These are phyloP conservation scores for Xylariaceae sp. DNA, from an alignment of 2,329 filamentous ascomycete genomes.

Conservation along the genomic window DNA sequence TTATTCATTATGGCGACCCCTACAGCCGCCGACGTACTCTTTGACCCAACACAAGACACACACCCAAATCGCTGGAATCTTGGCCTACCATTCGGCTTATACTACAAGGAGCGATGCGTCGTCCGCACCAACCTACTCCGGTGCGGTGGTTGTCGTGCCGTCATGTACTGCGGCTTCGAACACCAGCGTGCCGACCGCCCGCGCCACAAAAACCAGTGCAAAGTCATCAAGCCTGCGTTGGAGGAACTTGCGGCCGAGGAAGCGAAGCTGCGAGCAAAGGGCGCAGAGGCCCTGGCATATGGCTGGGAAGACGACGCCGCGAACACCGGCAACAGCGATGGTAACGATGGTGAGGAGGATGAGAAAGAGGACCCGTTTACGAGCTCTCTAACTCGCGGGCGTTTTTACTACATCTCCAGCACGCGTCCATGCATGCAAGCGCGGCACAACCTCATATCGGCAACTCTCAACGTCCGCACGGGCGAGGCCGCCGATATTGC, in stretches of 20 bases:
- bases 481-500: slow-evolving; percentile 27
- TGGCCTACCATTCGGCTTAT: slow-evolving; percentile 23
- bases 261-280: slow-evolving; percentile 16
- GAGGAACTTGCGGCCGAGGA: slow-evolving; percentile 13
- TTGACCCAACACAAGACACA: neutral
- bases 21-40: neutral
- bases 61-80: slow-evolving; percentile 27
- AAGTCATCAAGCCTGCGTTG: slow-evolving; percentile 18
- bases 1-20: no score
- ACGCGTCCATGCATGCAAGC: slow-evolving; percentile 27
- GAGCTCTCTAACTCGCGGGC: neutral
- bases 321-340: no score
- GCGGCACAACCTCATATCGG: slow-evolving; percentile 18
- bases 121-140: slow-evolving; percentile 21
- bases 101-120: slow-evolving; percentile 14
- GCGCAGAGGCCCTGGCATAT: neutral
- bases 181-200: slow-evolving; percentile 29
- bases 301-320: no score
- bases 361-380: slow-evolving; percentile 24
- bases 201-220: slow-evolving; percentile 28
- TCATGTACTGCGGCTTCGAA: slow-evolving; percentile 29
- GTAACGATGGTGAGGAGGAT: no score
- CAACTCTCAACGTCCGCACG: slow-evolving; percentile 25
- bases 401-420: slow-evolving; percentile 8
- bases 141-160: slow-evolving; percentile 26